Evolutionary conservation across 768 basidiomycete species (phyloP).

Genomic region (Asterophora parasitica): DNA sequence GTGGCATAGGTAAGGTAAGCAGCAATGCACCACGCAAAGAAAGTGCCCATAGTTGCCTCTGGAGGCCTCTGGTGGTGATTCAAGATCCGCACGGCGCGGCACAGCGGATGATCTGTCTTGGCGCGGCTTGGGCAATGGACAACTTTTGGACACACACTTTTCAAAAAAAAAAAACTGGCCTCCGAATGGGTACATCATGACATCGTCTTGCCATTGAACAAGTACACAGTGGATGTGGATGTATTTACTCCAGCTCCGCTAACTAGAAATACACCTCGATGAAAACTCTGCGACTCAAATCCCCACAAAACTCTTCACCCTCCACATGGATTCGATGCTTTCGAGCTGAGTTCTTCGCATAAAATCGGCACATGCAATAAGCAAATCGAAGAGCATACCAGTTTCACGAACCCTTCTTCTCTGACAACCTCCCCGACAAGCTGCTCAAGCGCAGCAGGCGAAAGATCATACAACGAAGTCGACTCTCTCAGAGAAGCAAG

Average conservation of each 20-base stretch:
- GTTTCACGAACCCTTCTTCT: slow-evolving; percentile 70
- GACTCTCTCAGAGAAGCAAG: slow-evolving; percentile 38
- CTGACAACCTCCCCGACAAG: slow-evolving; percentile 58
- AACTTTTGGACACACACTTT: no score
- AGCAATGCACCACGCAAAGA: background rate
- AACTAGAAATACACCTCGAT: no score
- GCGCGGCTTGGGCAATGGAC: no score
- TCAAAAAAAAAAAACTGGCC: no score
- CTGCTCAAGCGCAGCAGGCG: slow-evolving; percentile 47
- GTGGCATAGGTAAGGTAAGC: background rate
- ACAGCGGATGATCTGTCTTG: no score
- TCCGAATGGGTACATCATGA: no score
- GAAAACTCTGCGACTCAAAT: background rate
- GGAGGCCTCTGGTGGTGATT: no score
- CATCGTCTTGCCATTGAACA: no score
- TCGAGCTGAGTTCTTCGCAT: slow-evolving; percentile 37
- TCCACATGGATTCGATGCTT: slow-evolving; percentile 50
- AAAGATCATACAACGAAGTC: slow-evolving; percentile 49
- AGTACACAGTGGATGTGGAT: no score
- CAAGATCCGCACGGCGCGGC: no score
- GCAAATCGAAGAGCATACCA: slow-evolving; percentile 44
- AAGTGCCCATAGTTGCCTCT: no score
- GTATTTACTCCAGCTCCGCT: no score
- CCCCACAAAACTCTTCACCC: slow-evolving; percentile 34
- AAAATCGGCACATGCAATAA: background rate